Conservation (phyloP, 2,329 filamentous ascomycete species). For the Aspergillus japonicus region DNA sequence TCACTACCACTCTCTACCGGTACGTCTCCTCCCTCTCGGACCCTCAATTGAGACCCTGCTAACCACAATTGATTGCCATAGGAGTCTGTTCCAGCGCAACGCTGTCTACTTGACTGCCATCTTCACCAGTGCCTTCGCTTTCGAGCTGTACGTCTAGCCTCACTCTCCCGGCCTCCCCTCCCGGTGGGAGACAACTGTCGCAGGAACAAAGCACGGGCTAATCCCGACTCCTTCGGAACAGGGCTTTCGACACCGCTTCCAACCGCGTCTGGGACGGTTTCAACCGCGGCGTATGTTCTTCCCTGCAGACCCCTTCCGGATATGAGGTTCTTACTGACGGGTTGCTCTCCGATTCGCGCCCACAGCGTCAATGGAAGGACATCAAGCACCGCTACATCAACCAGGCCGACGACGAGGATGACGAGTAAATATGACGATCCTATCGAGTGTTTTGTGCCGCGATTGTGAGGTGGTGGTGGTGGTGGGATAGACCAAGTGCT, state of each 20-base stretch:
- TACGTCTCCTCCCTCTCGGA: slow-evolving; percentile 42
- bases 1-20: slow-evolving; percentile 60
- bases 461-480: neutral
- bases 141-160: slow-evolving; percentile 75
- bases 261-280: slow-evolving; percentile 86
- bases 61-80: slow-evolving; percentile 41
- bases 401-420: slow-evolving; percentile 64
- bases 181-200: neutral
- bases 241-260: slow-evolving; percentile 77
- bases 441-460: slow-evolving; percentile 11
- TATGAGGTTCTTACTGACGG: slow-evolving; percentile 14
- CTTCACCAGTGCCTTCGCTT: slow-evolving; percentile 83
- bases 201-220: slow-evolving; percentile 10
- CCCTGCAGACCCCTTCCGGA: neutral
- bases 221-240: slow-evolving; percentile 43
- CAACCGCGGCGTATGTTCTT: slow-evolving; percentile 80
- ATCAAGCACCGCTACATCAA: slow-evolving; percentile 87
- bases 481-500: slow-evolving; percentile 16
- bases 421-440: slow-evolving; percentile 32
- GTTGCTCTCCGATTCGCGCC: neutral
- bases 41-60: slow-evolving; percentile 13
- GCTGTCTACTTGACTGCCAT: slow-evolving; percentile 81
- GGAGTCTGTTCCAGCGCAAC: slow-evolving; percentile 83
- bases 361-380: slow-evolving; percentile 98
- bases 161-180: neutral